Base-by-base conservation (phyloP, 2,329 filamentous ascomycete species). In the Mycosphaerelloides madeirae region DNA sequence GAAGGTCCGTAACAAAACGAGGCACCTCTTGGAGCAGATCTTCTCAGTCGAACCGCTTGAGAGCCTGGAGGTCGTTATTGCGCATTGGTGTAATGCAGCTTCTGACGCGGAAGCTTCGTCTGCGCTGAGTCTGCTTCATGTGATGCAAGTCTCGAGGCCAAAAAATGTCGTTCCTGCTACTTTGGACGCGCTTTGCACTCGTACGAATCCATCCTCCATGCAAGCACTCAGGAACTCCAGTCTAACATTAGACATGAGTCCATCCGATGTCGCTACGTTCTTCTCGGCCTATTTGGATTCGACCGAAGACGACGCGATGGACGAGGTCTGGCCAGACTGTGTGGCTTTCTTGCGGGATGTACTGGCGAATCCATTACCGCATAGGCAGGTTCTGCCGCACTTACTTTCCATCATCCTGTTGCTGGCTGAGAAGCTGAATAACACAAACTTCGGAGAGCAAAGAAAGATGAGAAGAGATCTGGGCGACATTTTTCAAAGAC, bases 321-420 rank as follows among this genome's bases (percentile, higher is more conserved):
- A 98, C 59, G 93, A 98, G 67, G 95, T 98, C 38, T 98, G 93
- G 93, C 77, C 83, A 31, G 91, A 98, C 63, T 98, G 91, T 64
- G 88, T 90, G 59, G 80, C 84, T 0, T 98, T 98, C 65, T 67
- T 97, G 48, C 85, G 83, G 52, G 94, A 98, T 62, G 78, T 98
- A 20, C 75, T 98, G 20, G 82, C 84, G 18, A 98, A 98, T 60
- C 94, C 93, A 1, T 88, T 98, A 59, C 93, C 93, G 2, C 91
- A 98, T 68, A 78, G 93, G 44, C 90, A 96, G 61, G 91, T 90
- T 6, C 68, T 98, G 31, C 87, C 93, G 6, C 82, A 84, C 40
- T 71, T 98, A 34, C 72, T 98, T 11, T 87, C 95, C 57, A 96
- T 97, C 60, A 85, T 88, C 0, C 85, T 87, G 1, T 86, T 95